Base-by-base conservation (phyloP, 2,329 filamentous ascomycete species). In the Fusarium domesticum region DNA sequence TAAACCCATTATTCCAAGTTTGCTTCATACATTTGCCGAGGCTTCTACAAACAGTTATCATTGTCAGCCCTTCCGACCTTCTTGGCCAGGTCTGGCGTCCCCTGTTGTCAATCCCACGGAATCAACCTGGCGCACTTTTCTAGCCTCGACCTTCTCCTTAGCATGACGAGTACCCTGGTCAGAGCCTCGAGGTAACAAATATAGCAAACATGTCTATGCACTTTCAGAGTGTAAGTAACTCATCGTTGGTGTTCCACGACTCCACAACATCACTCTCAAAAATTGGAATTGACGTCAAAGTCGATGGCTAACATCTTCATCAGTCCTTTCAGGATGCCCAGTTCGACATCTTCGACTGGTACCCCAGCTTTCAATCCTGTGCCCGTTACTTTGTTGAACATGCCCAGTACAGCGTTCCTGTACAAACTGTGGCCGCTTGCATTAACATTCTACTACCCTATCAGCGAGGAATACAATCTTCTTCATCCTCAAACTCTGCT, bases 361-460 rank as follows among this genome's bases (percentile, higher is more conserved):
- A 95, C 65, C 87, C 89, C 8, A 85, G 87, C 47, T 95, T 95
- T 66, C 85, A 93, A 68, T 90, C 83, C 54, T 98, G 93, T 69
- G 83, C 92, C 56, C 81, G 82, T 45, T 96, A 92, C 71, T 98
- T 97, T 63, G 74, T 97, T 60, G 89, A 96, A 60, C 84, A 92
- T 62, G 89, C 90, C 6, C 92, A 97, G 65, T 84, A 95, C 66
- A 86, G 83, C 52, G 79, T 77, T 15, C 80, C 85, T 8, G 89
- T 96, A 12, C 91, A 96, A 69, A 89, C 90, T 7, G 80, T 96
- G 37, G 90, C 90, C 16, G 86, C 90, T 6, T 90, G 93, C 66
- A 74, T 96, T 70, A 97, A 97, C 68, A 96, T 97, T 63, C 82
- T 82, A 50, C 78, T 97, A 0, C 93, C 93, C 2, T 95, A 85